Evolutionary conservation across 768 basidiomycete species (phyloP).

Genomic region (Boletus coccyginus): DNA sequence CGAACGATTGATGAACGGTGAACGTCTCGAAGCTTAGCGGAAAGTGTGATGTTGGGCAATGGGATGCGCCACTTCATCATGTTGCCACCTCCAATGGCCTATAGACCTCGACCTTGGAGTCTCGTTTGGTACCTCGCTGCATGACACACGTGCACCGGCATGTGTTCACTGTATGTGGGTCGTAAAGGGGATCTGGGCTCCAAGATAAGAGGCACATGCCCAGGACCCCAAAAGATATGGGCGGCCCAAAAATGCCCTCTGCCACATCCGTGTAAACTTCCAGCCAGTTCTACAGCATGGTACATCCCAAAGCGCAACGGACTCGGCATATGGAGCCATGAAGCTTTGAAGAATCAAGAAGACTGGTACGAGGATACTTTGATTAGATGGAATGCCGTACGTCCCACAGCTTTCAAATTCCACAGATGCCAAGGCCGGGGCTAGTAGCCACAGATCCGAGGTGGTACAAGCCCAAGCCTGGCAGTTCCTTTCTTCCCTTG

Average conservation of each 20-base stretch:
- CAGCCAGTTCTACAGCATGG: conserved; percentile 2
- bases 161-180: not conserved
- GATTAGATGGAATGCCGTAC: not conserved
- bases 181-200: conserved; percentile 7
- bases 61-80: not conserved
- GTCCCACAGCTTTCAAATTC: not conserved
- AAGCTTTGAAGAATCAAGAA: not conserved
- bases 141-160: conserved; percentile 6
- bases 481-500: not conserved
- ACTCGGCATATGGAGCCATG: not conserved
- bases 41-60: not conserved
- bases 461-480: not conserved
- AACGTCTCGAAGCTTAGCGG: too few species aligned
- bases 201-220: conserved; percentile 18
- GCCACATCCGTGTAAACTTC: conserved; percentile 6
- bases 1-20: not conserved
- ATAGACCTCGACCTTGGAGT: not conserved
- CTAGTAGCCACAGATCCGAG: not conserved
- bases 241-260: conserved; percentile 9
- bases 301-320: not conserved
- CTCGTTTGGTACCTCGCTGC: not conserved
- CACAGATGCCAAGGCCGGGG: too few species aligned
- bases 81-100: not conserved
- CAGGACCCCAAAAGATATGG: conserved; percentile 17
- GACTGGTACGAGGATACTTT: not conserved